Evolutionary conservation across 106 monocot species (phyloP).

Genomic region (Dendrobium nobile): DNA sequence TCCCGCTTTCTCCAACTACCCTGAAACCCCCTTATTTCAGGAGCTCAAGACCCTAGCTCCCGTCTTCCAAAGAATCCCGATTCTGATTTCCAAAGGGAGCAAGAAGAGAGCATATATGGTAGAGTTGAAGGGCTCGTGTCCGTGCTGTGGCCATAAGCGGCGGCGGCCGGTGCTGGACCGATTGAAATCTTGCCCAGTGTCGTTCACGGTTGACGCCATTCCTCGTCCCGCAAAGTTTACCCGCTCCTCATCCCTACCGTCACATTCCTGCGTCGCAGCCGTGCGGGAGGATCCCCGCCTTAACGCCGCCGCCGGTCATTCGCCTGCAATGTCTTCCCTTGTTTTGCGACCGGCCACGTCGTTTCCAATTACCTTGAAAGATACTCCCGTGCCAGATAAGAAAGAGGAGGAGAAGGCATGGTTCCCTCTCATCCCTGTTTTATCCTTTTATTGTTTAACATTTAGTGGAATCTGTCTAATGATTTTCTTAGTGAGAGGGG

Average conservation of each 20-base stretch:
- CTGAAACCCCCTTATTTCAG: too few species aligned
- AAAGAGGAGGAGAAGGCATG: not conserved
- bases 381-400: not conserved
- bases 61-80: not conserved
- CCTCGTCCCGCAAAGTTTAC: not conserved
- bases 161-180: not conserved
- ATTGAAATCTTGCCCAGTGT: not conserved
- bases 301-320: not conserved
- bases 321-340: not conserved
- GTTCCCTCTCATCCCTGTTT: not conserved
- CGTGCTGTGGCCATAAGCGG: constrained; percentile 2
- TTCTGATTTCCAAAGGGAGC: not conserved
- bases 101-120: not conserved
- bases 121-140: not conserved
- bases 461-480: not conserved
- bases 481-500: not conserved
- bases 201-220: not conserved
- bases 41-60: too few species aligned
- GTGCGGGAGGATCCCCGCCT: not conserved
- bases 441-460: not conserved
- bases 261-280: not conserved
- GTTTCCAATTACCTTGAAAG: not conserved
- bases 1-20: too few species aligned
- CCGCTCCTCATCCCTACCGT: not conserved
- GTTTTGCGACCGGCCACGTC: not conserved